Percentiles rank a stretch among this genome's conserved stretches.
Evolutionary conservation across 805 yeast genomes (phyloP).

Genomic region (Kuraishia ogatae): DNA sequence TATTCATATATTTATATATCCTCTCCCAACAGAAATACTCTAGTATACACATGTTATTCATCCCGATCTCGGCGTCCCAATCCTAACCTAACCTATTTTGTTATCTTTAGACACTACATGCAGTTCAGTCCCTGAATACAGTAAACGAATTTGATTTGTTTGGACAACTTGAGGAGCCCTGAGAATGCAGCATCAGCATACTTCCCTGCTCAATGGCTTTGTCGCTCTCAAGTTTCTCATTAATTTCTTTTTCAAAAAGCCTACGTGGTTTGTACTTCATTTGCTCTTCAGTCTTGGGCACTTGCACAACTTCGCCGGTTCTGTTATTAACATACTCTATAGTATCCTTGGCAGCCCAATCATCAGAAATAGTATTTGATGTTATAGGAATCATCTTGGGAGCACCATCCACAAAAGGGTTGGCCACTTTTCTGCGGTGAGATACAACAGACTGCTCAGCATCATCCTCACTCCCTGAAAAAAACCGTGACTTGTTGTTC

Average conservation of each 20-base stretch:
- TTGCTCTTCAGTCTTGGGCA: not conserved
- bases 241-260: not conserved
- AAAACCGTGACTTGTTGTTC: conserved; percentile 12
- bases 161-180: not conserved
- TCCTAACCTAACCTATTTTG: not conserved
- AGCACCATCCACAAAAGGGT: not conserved
- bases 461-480: not conserved
- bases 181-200: not conserved
- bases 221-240: not conserved
- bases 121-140: not conserved
- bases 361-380: not conserved
- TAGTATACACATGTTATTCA: not conserved
- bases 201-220: not conserved
- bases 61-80: not conserved
- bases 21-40: no score
- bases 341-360: not conserved
- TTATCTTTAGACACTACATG: no score
- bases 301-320: not conserved
- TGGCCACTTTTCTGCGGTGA: not conserved
- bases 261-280: not conserved
- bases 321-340: not conserved
- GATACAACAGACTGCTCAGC: not conserved
- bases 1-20: not conserved
- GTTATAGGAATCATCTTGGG: not conserved
- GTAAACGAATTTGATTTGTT: not conserved